Percentiles rank a stretch among this genome's conserved stretches.
These are phyloP conservation scores for Trametes villosa DNA, from an alignment of 768 basidiomycete species.

Conservation along the genomic window DNA sequence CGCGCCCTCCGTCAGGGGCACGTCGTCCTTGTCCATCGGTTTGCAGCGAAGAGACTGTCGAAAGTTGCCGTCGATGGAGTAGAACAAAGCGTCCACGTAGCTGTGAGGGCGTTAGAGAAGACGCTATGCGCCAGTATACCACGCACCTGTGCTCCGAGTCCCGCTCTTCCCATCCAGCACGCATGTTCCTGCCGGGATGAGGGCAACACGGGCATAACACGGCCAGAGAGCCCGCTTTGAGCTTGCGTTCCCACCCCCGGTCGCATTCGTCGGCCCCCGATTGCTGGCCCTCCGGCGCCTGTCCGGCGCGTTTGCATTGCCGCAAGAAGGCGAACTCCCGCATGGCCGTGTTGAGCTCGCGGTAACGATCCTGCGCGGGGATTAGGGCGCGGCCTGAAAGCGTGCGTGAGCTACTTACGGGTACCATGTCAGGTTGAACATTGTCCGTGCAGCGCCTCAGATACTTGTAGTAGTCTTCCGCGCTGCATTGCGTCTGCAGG, in stretches of 20 bases:
- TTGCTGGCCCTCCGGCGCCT: no score
- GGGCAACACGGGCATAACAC: neutral
- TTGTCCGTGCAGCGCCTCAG: conserved; percentile 5
- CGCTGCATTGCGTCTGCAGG: conserved; percentile 2
- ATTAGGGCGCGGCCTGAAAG: neutral
- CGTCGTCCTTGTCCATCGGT: conserved; percentile 13
- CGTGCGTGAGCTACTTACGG: neutral
- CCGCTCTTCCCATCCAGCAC: neutral
- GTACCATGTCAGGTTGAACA: neutral
- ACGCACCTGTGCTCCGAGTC: neutral
- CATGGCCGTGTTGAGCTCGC: neutral
- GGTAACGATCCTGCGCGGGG: neutral
- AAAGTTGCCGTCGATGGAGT: no score
- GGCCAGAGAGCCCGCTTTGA: neutral
- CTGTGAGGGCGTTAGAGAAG: neutral
- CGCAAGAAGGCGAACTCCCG: neutral
- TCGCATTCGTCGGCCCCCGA: no score
- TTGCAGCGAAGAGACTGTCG: conserved; percentile 18
- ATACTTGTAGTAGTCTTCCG: conserved; percentile 6
- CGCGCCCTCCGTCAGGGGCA: conserved; percentile 14
- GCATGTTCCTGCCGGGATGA: neutral
- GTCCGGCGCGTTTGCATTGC: neutral
- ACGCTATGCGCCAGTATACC: no score
- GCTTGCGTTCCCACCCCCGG: no score
- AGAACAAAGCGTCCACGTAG: conserved; percentile 17